phyloP scores from a whole-genome alignment of 1,284 basidiomycete genomes.

The Apiotrichum veenhuisii region DNA sequence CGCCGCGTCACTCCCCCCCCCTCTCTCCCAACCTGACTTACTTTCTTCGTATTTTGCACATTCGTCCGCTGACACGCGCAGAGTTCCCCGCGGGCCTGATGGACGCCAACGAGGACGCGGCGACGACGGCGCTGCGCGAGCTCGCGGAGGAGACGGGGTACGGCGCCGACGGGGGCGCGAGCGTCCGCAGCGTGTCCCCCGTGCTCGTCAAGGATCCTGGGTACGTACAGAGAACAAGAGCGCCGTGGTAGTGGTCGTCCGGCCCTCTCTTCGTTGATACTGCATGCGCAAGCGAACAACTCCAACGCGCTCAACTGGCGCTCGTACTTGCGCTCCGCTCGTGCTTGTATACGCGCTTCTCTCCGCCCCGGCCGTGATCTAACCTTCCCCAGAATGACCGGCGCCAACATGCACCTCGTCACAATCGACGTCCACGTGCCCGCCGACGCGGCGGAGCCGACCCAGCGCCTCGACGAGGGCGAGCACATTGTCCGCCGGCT shows the following conservation, averaged over 20 bases:
- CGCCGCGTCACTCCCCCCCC: too few relatives aligned
- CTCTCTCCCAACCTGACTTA: background rate
- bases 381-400: slow-evolving; percentile 43
- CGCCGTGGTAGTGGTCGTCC: too few relatives aligned
- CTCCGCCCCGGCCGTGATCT: too few relatives aligned
- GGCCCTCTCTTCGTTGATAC: too few relatives aligned
- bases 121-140: slow-evolving; percentile 70
- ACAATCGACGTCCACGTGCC: slow-evolving; percentile 50
- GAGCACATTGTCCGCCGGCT: slow-evolving; percentile 74
- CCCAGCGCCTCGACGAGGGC: slow-evolving; percentile 55
- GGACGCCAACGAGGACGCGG: slow-evolving; percentile 72
- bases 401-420: slow-evolving; percentile 53
- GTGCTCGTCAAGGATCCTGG: slow-evolving; percentile 65
- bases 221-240: too few relatives aligned
- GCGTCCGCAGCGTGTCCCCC: slow-evolving; percentile 63
- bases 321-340: too few relatives aligned
- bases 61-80: slow-evolving; percentile 32
- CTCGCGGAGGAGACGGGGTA: slow-evolving; percentile 89
- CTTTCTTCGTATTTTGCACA: background rate
- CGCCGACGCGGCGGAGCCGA: slow-evolving; percentile 43
- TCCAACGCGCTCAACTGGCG: too few relatives aligned
- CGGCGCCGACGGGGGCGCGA: slow-evolving; percentile 43
- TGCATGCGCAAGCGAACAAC: too few relatives aligned
- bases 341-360: too few relatives aligned
- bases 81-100: slow-evolving; percentile 85